Conservation (phyloP, 306 rosid species). For the Herpetospermum pedunculosum region DNA sequence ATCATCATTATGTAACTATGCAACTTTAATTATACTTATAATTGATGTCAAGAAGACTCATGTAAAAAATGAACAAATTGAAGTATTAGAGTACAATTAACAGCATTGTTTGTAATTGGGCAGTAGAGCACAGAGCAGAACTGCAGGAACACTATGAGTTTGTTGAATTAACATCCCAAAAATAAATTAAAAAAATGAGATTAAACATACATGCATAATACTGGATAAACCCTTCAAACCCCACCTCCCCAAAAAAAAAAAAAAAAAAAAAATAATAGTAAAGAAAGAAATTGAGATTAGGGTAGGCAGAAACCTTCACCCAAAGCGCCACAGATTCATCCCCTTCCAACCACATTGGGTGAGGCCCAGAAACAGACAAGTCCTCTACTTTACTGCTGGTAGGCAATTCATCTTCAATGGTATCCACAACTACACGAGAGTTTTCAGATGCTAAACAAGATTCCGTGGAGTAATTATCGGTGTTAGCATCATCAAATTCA, state of each 20-base stretch:
- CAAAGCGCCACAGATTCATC: constrained; percentile 85
- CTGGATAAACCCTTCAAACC: neutral
- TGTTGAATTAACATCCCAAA: neutral
- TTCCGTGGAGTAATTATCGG: constrained; percentile 22
- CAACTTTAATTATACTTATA: neutral
- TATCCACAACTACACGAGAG: constrained; percentile 39
- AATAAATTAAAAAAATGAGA: neutral
- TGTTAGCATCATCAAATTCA: constrained; percentile 40
- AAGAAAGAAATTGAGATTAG: neutral
- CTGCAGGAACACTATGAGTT: neutral
- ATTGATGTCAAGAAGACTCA: neutral
- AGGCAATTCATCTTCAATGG: constrained; percentile 50
- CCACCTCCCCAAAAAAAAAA: neutral
- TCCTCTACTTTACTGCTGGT: constrained; percentile 54
- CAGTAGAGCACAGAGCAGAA: neutral
- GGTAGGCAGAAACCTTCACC: constrained; percentile 62
- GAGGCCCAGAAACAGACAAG: constrained; percentile 50
- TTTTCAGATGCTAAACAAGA: constrained; percentile 38
- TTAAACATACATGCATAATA: neutral
- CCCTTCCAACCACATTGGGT: constrained; percentile 78
- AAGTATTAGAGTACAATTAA: neutral
- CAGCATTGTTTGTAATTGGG: neutral
- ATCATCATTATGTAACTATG: neutral
- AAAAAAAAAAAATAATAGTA: neutral
- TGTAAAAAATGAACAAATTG: neutral